phyloP scores from a whole-genome alignment of 2,329 filamentous ascomycete species.

The Pestalotiopsis sp. region DNA sequence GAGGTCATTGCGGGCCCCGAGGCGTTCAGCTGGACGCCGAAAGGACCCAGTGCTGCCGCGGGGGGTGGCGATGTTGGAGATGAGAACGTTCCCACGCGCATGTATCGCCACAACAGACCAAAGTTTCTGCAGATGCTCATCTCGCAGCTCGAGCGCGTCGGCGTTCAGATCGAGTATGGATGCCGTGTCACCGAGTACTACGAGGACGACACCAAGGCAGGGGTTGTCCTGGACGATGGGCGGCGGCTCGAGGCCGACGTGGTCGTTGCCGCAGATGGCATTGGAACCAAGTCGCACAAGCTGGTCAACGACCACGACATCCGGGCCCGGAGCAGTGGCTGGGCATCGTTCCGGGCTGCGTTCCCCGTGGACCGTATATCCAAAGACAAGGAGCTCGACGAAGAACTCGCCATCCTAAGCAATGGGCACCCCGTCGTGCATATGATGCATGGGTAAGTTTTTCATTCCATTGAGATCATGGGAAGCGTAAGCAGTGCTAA shows the following conservation, averaged over 20 bases:
- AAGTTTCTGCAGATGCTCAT: conserved; percentile 23
- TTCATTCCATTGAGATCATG: too few relatives aligned
- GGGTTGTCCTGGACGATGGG: conserved; percentile 4
- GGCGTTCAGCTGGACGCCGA: conserved; percentile 11
- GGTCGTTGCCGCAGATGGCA: conserved; percentile 4
- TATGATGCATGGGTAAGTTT: conserved; percentile 11
- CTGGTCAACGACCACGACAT: conserved; percentile 24
- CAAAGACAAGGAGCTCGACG: not conserved
- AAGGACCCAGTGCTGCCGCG: not conserved
- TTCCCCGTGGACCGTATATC: not conserved
- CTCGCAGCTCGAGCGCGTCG: conserved; percentile 20
- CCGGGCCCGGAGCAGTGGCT: conserved; percentile 11
- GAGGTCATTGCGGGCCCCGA: conserved; percentile 21
- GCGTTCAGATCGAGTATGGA: conserved; percentile 23
- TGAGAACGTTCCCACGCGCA: conserved; percentile 1
- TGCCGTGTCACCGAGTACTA: conserved; percentile 19
- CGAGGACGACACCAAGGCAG: conserved; percentile 11
- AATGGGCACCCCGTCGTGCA: not conserved
- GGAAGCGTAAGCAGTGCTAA: not conserved
- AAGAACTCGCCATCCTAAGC: not conserved
- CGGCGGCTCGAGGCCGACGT: not conserved
- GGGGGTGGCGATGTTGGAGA: not conserved
- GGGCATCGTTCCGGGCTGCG: not conserved
- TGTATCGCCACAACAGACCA: conserved; percentile 21
- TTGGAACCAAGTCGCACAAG: conserved; percentile 22